Evolutionary conservation across 257 asterid species (phyloP), one percentile per base, ranked within the genome.

Genomic region (Galeopsis tetrahit): DNA sequence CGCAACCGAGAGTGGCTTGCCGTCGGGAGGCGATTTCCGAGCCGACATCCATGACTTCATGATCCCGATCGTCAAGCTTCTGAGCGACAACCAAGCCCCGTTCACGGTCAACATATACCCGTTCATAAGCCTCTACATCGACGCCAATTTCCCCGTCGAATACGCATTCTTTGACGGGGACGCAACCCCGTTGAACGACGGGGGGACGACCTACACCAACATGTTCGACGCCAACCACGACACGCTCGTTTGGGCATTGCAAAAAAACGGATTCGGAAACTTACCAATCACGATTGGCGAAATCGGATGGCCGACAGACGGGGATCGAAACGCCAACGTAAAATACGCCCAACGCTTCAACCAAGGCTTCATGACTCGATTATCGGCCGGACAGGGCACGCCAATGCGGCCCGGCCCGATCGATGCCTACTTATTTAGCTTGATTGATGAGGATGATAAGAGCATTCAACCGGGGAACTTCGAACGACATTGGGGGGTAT

Each of bases 241-340:
- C 34, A 90, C 97, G 5, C 96, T 90, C 0, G 89, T 80, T 4
- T 89, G 96, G 96, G 90, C 97, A 2, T 62, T 90, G 57, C 93
- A 79, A 78, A 87, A 76, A 73, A 90, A 90, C 21, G 97, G 97
- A 3, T 90, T 79, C 6, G 76, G 69, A 4, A 87, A 90, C 70
- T 13, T 90, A 36, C 93, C 96, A 3, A 88, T 90, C 53, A 69
- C 85, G 36, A 34, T 90, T 4, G 97, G 97, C 4, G 96, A 90
- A 75, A 84, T 91, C 35, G 97, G 97, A 2, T 91, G 97, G 96
- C 97, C 97, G 4, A 91, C 97, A 0, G 96, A 91, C 10, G 96
- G 93, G 0, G 97, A 90, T 35, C 75, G 76, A 28, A 85, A 90
- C 11, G 97, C 96, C 32, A 88, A 88, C 75, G 15, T 79, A 28